Evolutionary conservation across 2,329 filamentous ascomycete genomes (phyloP), one percentile per base, ranked within the genome.

Genomic region (Huntiella omanensis): DNA sequence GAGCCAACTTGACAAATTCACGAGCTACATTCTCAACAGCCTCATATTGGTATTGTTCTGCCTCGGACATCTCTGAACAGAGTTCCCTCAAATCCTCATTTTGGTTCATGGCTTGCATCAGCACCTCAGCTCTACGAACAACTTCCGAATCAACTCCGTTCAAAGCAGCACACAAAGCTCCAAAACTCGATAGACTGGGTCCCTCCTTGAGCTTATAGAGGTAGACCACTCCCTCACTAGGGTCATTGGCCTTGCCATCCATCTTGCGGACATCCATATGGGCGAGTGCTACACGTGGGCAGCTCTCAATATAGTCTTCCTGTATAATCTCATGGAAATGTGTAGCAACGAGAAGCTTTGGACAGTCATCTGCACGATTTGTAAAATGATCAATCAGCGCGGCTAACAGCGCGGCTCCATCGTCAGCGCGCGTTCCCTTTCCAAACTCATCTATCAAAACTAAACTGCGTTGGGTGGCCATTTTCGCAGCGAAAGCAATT

Each of bases 361-460:
- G 76, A 5, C 65, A 59, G 17, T 67, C 54, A 2, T 50, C 36
- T 0, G 61, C 66, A 12, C 70, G 60, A 3, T 57, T 59, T 8
- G 71, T 59, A 42, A 80, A 73, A 54, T 78, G 66, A 37, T 69
- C 61, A 12, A 81, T 60, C 5, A 78, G 60, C 2, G 73, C 73
- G 17, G 70, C 64, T 38, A 77, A 60, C 11, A 80, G 59, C 0
- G 73, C 75, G 1, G 70, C 68, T 5, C 75, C 75, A 54, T 77
- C 73, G 47, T 69, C 62, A 6, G 63, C 57, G 43, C 69, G 70
- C 0, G 75, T 80, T 2, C 75, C 75, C 56, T 78, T 80, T 1
- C 75, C 75, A 55, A 98, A 96, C 56, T 98, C 91, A 55, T 98
- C 91, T 39, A 96, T 75, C n/a, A 98, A 67, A 1, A 98, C 59